Conservation (phyloP, 2,329 filamentous ascomycete species). For the Cordyceps tenuipes region DNA sequence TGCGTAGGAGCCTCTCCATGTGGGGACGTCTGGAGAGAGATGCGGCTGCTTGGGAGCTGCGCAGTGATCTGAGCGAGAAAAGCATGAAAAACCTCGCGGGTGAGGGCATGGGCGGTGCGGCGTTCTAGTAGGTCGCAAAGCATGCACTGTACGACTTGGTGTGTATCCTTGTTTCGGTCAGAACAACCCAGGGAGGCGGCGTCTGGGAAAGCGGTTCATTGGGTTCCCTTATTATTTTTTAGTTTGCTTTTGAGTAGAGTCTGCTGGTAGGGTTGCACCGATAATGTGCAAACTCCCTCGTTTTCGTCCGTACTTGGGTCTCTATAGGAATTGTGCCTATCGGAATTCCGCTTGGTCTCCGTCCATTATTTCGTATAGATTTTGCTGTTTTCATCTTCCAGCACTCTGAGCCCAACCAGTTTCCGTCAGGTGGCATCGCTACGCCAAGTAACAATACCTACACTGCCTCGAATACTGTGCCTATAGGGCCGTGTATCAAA, state of each 20-base stretch:
- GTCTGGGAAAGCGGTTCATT: not conserved
- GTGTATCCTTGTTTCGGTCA: not conserved
- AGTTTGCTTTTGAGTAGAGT: not conserved
- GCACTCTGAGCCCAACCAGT: too few species aligned
- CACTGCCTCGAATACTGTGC: too few species aligned
- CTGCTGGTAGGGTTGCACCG: not conserved
- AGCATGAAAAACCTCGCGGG: slow-evolving; percentile 49
- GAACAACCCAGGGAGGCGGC: not conserved
- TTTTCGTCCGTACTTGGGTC: too few species aligned
- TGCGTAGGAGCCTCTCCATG: slow-evolving; percentile 42
- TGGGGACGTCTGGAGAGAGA: slow-evolving; percentile 51
- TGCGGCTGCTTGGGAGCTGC: slow-evolving; percentile 43
- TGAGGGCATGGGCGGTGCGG: slow-evolving; percentile 46
- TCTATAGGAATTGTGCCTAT: too few species aligned
- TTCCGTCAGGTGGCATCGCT: too few species aligned
- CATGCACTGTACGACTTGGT: not conserved
- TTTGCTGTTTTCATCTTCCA: not conserved
- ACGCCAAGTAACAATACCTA: too few species aligned
- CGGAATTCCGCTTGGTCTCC: too few species aligned
- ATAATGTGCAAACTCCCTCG: not conserved
- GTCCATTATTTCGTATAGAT: not conserved
- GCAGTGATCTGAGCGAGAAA: slow-evolving; percentile 48
- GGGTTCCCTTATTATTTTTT: not conserved
- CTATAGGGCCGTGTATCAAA: too few species aligned
- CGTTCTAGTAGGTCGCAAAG: slow-evolving; percentile 33